A percentile compares a stretch with the other conserved stretches of the same genome.
Evolutionary conservation across 1,139 yeast species (phyloP).

Genomic region (Yarrowia galli): DNA sequence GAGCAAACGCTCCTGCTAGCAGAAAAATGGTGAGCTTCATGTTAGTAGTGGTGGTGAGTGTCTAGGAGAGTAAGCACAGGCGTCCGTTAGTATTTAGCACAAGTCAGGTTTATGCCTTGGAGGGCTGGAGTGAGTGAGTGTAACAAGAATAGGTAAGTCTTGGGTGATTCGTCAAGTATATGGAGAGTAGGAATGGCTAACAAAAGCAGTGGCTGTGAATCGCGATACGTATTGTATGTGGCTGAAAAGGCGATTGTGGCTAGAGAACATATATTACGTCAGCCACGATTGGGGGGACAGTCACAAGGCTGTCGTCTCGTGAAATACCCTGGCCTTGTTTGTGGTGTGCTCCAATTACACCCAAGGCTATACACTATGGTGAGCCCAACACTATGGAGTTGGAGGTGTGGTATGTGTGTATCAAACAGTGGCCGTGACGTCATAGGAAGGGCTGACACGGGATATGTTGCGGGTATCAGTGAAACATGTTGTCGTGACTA

Average conservation of each 20-base stretch:
- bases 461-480: no score
- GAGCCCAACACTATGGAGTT: not conserved
- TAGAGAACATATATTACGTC: no score
- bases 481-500: no score
- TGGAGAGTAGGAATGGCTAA: not conserved
- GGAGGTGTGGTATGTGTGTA: not conserved
- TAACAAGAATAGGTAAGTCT: not conserved
- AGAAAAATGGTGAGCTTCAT: conserved; percentile 7
- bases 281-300: no score
- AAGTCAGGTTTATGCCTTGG: not conserved
- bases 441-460: no score
- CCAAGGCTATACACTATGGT: not conserved
- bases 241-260: no score
- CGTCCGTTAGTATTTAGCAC: not conserved
- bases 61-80: not conserved
- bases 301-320: no score
- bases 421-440: no score
- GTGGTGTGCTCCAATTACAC: not conserved
- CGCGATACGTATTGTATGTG: no score
- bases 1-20: conserved; percentile 27
- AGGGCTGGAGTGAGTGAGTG: not conserved
- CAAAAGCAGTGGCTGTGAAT: no score
- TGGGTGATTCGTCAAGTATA: not conserved
- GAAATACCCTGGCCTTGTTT: no score
- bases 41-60: not conserved